Base-by-base conservation (phyloP, 2,329 filamentous ascomycete genomes). In the Phialemonium atrogriseum region DNA sequence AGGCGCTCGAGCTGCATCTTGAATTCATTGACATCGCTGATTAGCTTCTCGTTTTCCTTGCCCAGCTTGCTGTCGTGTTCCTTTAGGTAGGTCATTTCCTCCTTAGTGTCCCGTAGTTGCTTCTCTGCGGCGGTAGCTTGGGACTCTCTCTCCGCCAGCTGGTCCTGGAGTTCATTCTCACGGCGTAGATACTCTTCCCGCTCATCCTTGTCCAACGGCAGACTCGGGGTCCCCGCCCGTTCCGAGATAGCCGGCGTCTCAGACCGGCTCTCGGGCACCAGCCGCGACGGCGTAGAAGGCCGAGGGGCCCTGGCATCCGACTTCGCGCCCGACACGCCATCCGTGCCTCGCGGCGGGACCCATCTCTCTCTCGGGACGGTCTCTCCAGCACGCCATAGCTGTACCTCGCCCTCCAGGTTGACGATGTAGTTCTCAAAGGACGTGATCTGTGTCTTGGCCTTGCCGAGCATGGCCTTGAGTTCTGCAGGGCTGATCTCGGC, bases 1-100 rank as follows among this genome's bases (percentile, higher is more conserved):
- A 98, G 73, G 53, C 93, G 87, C 64, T 98, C 91, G 16, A 98
- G 72, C 52, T 95, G 87, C 88, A 98, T 94, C 56, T 85, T 88
- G 51, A 94, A 75, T 51, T 94, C 86, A 50, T 96, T 95, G 38
- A 89, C 77, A 51, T 95, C 88, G 34, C 77, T 74, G 9, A 77
- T 82, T 36, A 96, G 70, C 43, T 77, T 80, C 56, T 98, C 91
- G 45, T 95, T 96, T 41, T 94, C 85, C 52, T 88, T 93, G 48
- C 81, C 82, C 3, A 84, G 76, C 52, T 84, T 85, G 48, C 75
- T 70, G 42, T 91, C 81, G 40, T 88, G 84, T 32, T 95, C 88
- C 56, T 93, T 93, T 46, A 95, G 68, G 43, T 82, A 81, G 35
- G 71, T 62, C 32, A 96, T 67, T 60, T 98, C 91, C 45, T 94